Evolutionary conservation across 2,329 filamentous ascomycete genomes (phyloP).

Genomic region (Monilinia laxa): DNA sequence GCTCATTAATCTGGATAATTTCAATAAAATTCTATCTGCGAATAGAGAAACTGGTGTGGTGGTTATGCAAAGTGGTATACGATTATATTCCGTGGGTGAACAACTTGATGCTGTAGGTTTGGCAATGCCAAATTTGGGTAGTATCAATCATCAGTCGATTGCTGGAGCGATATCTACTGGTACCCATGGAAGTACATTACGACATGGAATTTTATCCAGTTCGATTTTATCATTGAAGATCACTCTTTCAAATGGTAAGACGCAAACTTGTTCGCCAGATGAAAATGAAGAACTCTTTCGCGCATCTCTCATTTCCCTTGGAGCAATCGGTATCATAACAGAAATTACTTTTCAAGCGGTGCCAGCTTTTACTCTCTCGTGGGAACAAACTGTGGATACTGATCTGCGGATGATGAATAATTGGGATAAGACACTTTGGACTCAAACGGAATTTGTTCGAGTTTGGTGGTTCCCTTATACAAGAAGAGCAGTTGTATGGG

Average conservation of each 20-base stretch:
- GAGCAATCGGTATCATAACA: slow-evolving; percentile 85
- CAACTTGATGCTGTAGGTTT: slow-evolving; percentile 73
- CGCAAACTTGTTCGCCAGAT: slow-evolving; percentile 65
- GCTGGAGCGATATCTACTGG: slow-evolving; percentile 90
- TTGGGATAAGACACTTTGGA: slow-evolving; percentile 79
- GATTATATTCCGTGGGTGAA: slow-evolving; percentile 70
- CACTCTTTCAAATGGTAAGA: slow-evolving; percentile 76
- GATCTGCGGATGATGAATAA: slow-evolving; percentile 66
- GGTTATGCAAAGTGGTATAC: slow-evolving; percentile 83
- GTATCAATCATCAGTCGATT: slow-evolving; percentile 91
- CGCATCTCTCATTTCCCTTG: slow-evolving; percentile 82
- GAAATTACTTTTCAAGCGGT: slow-evolving; percentile 84
- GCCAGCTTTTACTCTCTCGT: slow-evolving; percentile 78
- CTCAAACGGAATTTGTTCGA: slow-evolving; percentile 79
- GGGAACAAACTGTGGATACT: slow-evolving; percentile 76
- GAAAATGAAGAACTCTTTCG: slow-evolving; percentile 79
- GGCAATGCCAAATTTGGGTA: slow-evolving; percentile 88
- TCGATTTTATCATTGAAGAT: slow-evolving; percentile 73
- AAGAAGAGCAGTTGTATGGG: slow-evolving; percentile 83
- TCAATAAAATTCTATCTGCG: slow-evolving; percentile 69
- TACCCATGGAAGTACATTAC: slow-evolving; percentile 85
- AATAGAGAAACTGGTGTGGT: slow-evolving; percentile 65
- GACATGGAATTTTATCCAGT: slow-evolving; percentile 81
- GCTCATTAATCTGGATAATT: slow-evolving; percentile 90
- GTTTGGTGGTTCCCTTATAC: slow-evolving; percentile 99